Evolutionary conservation across 768 basidiomycete species (phyloP).

Genomic region (Panaeolus cyanescens): DNA sequence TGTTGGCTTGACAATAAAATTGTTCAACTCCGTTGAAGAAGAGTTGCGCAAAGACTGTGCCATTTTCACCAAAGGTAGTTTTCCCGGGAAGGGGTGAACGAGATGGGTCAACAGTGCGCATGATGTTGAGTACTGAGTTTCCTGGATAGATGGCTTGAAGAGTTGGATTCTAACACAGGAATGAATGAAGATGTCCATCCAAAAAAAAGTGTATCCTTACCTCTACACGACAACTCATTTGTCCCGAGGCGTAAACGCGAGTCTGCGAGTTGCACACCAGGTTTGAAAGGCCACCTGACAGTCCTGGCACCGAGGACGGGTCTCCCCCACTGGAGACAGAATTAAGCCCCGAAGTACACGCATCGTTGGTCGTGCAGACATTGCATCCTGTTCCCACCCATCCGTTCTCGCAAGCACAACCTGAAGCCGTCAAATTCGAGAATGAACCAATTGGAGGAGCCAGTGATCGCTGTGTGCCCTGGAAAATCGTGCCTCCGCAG

Average conservation of each 20-base stretch:
- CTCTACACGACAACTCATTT: constrained; percentile 83
- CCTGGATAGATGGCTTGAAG: constrained; percentile 75
- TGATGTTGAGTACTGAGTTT: constrained; percentile 74
- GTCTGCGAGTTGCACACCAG: constrained; percentile 73
- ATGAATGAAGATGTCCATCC: neutral
- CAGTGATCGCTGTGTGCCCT: constrained; percentile 61
- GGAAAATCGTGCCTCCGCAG: constrained; percentile 84
- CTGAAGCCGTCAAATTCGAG: constrained; percentile 66
- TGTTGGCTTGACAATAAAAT: constrained; percentile 78
- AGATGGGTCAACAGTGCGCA: constrained; percentile 69
- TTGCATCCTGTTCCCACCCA: constrained; percentile 84
- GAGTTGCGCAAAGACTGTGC: constrained; percentile 66
- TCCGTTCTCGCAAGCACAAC: constrained; percentile 70
- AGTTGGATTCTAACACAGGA: constrained; percentile 69
- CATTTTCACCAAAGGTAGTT: constrained; percentile 56
- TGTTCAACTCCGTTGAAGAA: constrained; percentile 85
- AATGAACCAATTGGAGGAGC: constrained; percentile 45
- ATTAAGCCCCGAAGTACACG: constrained; percentile 44
- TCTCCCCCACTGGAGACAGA: constrained; percentile 20
- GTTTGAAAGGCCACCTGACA: neutral
- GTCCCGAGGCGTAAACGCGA: constrained; percentile 73
- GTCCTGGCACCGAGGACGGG: neutral
- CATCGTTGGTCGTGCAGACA: constrained; percentile 67
- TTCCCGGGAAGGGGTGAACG: constrained; percentile 69
- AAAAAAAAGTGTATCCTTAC: constrained; percentile 45